A percentile compares a stretch with the other conserved stretches of the same genome.
Conservation (phyloP, 768 basidiomycete species). For the Serendipita vermifera region DNA sequence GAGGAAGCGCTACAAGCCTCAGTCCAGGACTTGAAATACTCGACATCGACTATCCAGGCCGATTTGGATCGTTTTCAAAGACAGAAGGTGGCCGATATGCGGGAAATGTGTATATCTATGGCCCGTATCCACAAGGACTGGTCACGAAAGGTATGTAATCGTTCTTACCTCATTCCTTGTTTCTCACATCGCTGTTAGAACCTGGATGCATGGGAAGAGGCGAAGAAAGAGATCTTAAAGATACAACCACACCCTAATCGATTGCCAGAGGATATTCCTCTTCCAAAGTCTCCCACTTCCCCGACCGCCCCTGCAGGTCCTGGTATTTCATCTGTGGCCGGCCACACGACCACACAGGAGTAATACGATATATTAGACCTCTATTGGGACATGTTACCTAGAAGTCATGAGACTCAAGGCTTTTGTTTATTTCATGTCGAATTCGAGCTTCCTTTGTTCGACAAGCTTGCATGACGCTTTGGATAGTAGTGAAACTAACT, state of each 20-base stretch:
- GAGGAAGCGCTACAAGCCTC: slow-evolving; percentile 90
- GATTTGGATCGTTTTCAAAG: slow-evolving; percentile 97
- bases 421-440: too few species aligned
- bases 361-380: too few species aligned
- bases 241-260: slow-evolving; percentile 86
- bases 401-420: too few species aligned
- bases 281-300: neutral
- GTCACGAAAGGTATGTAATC: slow-evolving; percentile 74
- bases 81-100: slow-evolving; percentile 92
- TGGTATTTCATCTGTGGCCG: too few species aligned
- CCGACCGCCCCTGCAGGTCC: neutral
- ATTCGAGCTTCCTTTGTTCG: too few species aligned
- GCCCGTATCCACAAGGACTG: slow-evolving; percentile 86
- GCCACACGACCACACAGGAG: too few species aligned
- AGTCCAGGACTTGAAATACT: slow-evolving; percentile 90
- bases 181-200: slow-evolving; percentile 42
- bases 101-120: slow-evolving; percentile 88
- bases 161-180: neutral
- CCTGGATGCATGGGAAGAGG: slow-evolving; percentile 93
- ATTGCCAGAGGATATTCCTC: slow-evolving; percentile 24
- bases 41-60: slow-evolving; percentile 90
- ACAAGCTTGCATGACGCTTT: too few species aligned
- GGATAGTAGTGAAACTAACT: too few species aligned
- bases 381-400: too few species aligned
- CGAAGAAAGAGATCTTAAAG: slow-evolving; percentile 78